These are phyloP conservation scores for Globisporangium radiosum DNA, from an alignment of 352 stramenopile species.

Conservation along the genomic window DNA sequence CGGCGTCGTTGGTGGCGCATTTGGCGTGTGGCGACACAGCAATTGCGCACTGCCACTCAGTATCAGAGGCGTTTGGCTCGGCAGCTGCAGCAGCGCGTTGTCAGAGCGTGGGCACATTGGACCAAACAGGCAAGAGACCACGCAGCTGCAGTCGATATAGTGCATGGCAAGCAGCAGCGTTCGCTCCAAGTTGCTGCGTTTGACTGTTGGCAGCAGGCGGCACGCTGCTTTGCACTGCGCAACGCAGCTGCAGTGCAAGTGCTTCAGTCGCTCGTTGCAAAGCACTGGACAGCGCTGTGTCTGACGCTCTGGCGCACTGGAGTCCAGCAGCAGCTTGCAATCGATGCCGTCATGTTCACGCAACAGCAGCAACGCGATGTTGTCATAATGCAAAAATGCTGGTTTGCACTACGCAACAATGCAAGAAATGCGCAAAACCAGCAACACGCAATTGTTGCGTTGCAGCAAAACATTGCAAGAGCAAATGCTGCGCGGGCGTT, in stretches of 20 bases:
- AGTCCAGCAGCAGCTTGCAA: background rate
- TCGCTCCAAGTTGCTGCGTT: too few species aligned
- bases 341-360: background rate
- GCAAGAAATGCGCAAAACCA: background rate
- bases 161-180: too few species aligned
- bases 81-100: too few species aligned
- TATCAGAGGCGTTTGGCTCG: too few species aligned
- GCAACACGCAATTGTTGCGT: background rate
- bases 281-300: background rate
- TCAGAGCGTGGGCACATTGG: too few species aligned
- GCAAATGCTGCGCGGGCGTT: background rate
- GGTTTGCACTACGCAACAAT: background rate
- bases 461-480: background rate
- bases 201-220: too few species aligned
- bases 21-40: too few species aligned
- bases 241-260: background rate
- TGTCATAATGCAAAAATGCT: background rate
- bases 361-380: background rate
- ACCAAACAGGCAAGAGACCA: too few species aligned
- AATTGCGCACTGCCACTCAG: too few species aligned
- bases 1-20: too few species aligned
- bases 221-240: too few species aligned
- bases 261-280: background rate
- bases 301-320: background rate
- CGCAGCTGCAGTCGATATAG: too few species aligned